Base-by-base conservation (phyloP, 106 monocot genomes). In the Platanthera guangdongensis region DNA sequence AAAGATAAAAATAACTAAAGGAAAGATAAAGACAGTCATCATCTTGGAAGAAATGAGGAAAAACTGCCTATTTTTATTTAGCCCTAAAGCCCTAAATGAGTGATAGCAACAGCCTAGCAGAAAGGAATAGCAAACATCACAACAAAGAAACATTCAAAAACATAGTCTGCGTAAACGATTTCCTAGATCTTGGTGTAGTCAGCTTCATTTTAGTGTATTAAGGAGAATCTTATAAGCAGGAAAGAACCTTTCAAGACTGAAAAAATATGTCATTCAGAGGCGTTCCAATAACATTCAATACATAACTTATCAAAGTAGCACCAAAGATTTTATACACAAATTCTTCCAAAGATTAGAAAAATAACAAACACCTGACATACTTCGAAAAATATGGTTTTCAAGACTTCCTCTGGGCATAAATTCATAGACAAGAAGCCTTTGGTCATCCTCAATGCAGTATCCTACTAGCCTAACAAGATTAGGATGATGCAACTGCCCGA, bases 401-500 rank as follows among this genome's bases (percentile, higher is more conserved):
- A 95, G 95, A 81, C 95, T 92, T 81, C 95, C 92, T 47, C 92
- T 75, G 11, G 92, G 68, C 95, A 95, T 92, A 80, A 95, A 92
- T 81, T 95, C 95, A 80, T 95, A 92, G 47, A 95, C 95, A 60
- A 95, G 89, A 18, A 95, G 74, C 76, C 92, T 82, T 70, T 95
- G 87, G 45, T 95, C 89, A 83, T 92, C 87, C 81, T 95, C 89
- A 71, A 86, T 92, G 81, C 95, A 95, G 82, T 89, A 95, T 57
- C 92, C 95, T 74, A 95, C 85, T 13, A 95, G 92, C 89, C 92
- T 95, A 7, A 92, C 92, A 81, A 95, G 95, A 76, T 95, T 92
- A 12, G 85, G 87, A 78, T 95, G 92, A 77, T 95, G 89, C 62
- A 95, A 46, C 63, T 90, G 89, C 39, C 95, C 95, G 52, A 95